Evolutionary conservation across 257 asterid species (phyloP).

Genomic region (Galeopsis tetrahit): DNA sequence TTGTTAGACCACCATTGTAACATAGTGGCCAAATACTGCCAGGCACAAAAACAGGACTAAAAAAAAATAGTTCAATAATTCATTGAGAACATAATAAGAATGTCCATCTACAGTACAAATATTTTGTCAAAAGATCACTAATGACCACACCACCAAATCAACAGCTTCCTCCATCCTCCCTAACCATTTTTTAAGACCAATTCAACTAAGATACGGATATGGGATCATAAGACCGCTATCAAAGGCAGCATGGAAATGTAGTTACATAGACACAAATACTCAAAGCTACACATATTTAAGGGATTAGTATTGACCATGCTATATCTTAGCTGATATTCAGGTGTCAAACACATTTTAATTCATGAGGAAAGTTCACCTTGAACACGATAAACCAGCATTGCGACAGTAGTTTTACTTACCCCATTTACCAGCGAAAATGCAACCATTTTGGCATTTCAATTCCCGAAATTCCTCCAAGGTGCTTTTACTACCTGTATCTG

Average conservation of each 20-base stretch:
- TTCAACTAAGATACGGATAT: slow-evolving; percentile 22
- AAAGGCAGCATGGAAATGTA: slow-evolving; percentile 17
- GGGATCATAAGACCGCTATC: slow-evolving; percentile 20
- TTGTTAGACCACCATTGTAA: slow-evolving; percentile 34
- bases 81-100: slow-evolving; percentile 2
- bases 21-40: neutral
- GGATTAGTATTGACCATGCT: neutral
- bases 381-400: neutral
- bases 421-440: slow-evolving; percentile 54
- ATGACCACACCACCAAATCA: slow-evolving; percentile 24
- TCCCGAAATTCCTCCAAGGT: slow-evolving; percentile 61
- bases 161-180: slow-evolving; percentile 21
- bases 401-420: slow-evolving; percentile 50
- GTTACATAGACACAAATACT: slow-evolving; percentile 14
- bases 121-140: neutral
- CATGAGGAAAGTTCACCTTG: slow-evolving; percentile 6
- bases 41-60: slow-evolving; percentile 21
- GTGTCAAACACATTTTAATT: slow-evolving; percentile 19
- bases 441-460: slow-evolving; percentile 40
- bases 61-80: slow-evolving; percentile 19
- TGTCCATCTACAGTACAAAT: neutral
- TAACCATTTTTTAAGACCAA: slow-evolving; percentile 19
- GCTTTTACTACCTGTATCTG: slow-evolving; percentile 83
- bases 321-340: slow-evolving; percentile 16
- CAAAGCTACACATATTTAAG: slow-evolving; percentile 5